Conservation (phyloP, 495 filamentous ascomycete species). For the Penicilliopsis zonata region DNA sequence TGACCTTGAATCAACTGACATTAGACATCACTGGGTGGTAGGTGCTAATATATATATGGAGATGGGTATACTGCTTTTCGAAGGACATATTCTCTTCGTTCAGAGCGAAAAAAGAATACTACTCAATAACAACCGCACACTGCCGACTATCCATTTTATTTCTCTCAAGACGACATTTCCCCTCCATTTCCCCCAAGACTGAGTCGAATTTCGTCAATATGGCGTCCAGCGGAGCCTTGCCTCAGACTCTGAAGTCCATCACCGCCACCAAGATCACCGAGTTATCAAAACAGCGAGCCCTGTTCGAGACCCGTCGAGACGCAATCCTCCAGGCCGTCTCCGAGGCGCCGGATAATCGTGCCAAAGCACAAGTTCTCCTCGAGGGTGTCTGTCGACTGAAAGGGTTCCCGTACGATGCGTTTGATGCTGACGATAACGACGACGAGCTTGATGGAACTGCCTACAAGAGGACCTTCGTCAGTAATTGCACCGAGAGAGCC, state of each 20-base stretch:
- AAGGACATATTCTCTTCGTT: no score
- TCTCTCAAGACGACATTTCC: no score
- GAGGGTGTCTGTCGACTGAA: slow-evolving; percentile 29
- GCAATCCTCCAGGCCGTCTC: slow-evolving; percentile 19
- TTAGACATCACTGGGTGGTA: no score
- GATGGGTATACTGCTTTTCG: no score
- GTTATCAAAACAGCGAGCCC: slow-evolving; percentile 43
- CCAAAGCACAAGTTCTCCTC: slow-evolving; percentile 19
- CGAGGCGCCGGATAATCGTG: slow-evolving; percentile 13
- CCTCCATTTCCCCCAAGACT: no score
- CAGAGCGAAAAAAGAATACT: no score
- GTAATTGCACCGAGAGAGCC: slow-evolving; percentile 10
- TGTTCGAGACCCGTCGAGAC: slow-evolving; percentile 33
- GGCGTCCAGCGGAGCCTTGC: slow-evolving; percentile 29
- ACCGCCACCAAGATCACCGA: slow-evolving; percentile 52
- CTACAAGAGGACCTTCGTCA: slow-evolving; percentile 1
- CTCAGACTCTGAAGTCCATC: slow-evolving; percentile 52
- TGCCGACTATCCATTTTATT: no score
- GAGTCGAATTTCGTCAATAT: no score
- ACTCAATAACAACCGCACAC: no score
- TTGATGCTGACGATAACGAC: slow-evolving; percentile 24
- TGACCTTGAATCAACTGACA: no score
- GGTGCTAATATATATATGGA: no score
- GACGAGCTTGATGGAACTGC: slow-evolving; percentile 13
- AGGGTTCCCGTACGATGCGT: slow-evolving; percentile 21